These are phyloP conservation scores for Penicillium paxilli DNA, from an alignment of 495 filamentous ascomycete genomes.

Conservation along the genomic window DNA sequence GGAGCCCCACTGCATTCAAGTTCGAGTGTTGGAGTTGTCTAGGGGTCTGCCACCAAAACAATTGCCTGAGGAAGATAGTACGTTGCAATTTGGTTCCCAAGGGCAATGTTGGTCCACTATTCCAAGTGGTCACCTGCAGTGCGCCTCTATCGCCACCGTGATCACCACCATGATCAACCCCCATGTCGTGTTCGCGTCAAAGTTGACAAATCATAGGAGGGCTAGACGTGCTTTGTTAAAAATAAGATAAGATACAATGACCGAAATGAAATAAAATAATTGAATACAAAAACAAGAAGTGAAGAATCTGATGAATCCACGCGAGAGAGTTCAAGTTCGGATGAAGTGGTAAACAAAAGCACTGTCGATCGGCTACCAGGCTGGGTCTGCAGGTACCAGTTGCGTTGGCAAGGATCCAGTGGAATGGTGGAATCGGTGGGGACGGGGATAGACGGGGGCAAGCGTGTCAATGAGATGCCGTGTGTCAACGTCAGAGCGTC, in stretches of 20 bases:
- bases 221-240: too few relatives aligned
- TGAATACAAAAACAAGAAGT: not conserved
- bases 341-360: conserved; percentile 4
- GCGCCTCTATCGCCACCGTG: not conserved
- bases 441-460: too few relatives aligned
- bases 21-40: too few relatives aligned
- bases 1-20: not conserved
- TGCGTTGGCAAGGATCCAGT: not conserved
- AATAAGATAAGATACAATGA: too few relatives aligned
- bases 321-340: not conserved
- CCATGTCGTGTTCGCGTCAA: not conserved
- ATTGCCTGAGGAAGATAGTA: not conserved
- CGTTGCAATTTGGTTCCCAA: not conserved
- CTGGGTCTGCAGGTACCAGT: conserved; percentile 8
- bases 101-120: too few relatives aligned
- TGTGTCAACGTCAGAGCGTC: not conserved
- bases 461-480: not conserved
- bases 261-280: too few relatives aligned
- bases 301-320: conserved; percentile 4
- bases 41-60: not conserved
- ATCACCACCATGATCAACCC: not conserved
- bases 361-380: conserved; percentile 7
- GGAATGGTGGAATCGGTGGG: not conserved
- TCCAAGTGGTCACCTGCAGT: not conserved
- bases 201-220: not conserved